Percentiles rank a stretch among this genome's conserved stretches.
phyloP scores from a whole-genome alignment of 2,329 filamentous ascomycete species.

The Penicillium sp. region DNA sequence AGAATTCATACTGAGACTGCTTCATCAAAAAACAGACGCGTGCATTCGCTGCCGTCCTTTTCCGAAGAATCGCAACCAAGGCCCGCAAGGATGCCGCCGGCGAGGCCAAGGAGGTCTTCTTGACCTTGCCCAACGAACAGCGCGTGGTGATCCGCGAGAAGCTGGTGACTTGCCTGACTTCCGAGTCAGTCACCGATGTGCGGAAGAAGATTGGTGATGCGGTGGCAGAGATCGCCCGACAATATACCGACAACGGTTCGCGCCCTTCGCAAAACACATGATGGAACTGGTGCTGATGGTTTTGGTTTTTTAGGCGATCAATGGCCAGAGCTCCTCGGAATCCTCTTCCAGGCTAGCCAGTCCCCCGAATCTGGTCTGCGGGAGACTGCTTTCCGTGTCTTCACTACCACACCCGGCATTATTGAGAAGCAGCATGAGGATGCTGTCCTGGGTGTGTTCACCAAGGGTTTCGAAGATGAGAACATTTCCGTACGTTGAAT shows the following conservation, averaged over 20 bases:
- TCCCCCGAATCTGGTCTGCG: slow-evolving; percentile 75
- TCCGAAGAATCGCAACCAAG: slow-evolving; percentile 87
- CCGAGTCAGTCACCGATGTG: slow-evolving; percentile 67
- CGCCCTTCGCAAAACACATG: slow-evolving; percentile 13
- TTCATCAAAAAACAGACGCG: slow-evolving; percentile 58
- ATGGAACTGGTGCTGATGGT: slow-evolving; percentile 3
- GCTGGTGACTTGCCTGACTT: slow-evolving; percentile 68
- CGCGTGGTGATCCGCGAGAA: slow-evolving; percentile 75
- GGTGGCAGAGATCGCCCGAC: slow-evolving; percentile 89
- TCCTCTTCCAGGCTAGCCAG: slow-evolving; percentile 86
- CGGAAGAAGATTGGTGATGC: slow-evolving; percentile 96
- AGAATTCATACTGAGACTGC: slow-evolving; percentile 4
- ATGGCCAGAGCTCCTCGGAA: slow-evolving; percentile 84
- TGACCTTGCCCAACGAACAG: slow-evolving; percentile 69
- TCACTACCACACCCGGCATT: slow-evolving; percentile 87
- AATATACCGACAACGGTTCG: slow-evolving; percentile 88
- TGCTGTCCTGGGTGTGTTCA: slow-evolving; percentile 81
- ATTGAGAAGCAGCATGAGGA: slow-evolving; percentile 95
- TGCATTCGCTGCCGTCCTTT: slow-evolving; percentile 88
- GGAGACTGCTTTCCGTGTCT: slow-evolving; percentile 90
- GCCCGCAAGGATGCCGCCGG: slow-evolving; percentile 67
- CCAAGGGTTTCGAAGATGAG: slow-evolving; percentile 85
- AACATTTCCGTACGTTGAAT: slow-evolving; percentile 61
- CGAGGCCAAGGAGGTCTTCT: slow-evolving; percentile 75
- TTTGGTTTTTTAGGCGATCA: slow-evolving; percentile 56